Evolutionary conservation across 169 alveolate species (phyloP).

Genomic region (Plasmodium vivax): DNA sequence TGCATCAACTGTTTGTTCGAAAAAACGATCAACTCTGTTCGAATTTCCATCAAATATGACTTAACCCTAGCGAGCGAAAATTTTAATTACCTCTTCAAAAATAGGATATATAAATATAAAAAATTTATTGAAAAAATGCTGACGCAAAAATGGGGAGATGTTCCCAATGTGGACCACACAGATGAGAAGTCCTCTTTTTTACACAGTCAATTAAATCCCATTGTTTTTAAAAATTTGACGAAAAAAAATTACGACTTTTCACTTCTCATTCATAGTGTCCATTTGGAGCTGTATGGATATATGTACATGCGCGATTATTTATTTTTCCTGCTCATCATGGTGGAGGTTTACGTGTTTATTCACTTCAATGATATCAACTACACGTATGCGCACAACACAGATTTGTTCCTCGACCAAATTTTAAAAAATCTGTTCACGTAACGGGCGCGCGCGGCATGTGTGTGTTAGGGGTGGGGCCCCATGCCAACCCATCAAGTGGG

Average conservation of each 20-base stretch:
- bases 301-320: slow-evolving; percentile 36
- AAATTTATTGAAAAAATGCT: slow-evolving; percentile 20
- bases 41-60: slow-evolving; percentile 66
- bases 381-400: slow-evolving; percentile 59
- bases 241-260: slow-evolving; percentile 57
- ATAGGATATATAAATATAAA: slow-evolving; percentile 50
- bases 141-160: background rate
- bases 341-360: slow-evolving; percentile 28
- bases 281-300: slow-evolving; percentile 55
- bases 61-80: background rate
- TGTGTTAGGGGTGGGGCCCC: background rate
- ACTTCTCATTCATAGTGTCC: slow-evolving; percentile 23
- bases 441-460: background rate
- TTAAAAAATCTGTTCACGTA: slow-evolving; percentile 54
- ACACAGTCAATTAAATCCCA: slow-evolving; percentile 37
- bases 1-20: slow-evolving; percentile 52
- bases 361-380: slow-evolving; percentile 29
- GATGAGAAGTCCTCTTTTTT: background rate
- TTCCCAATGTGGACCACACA: background rate
- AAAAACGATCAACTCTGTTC: slow-evolving; percentile 45
- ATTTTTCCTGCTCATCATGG: slow-evolving; percentile 51
- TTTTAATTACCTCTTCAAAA: slow-evolving; percentile 20
- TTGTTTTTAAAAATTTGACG: slow-evolving; percentile 31
- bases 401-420: slow-evolving; percentile 54
- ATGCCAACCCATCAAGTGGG: background rate